phyloP scores from a whole-genome alignment of 345 rosid genomes.

The Lumnitzera racemosa region DNA sequence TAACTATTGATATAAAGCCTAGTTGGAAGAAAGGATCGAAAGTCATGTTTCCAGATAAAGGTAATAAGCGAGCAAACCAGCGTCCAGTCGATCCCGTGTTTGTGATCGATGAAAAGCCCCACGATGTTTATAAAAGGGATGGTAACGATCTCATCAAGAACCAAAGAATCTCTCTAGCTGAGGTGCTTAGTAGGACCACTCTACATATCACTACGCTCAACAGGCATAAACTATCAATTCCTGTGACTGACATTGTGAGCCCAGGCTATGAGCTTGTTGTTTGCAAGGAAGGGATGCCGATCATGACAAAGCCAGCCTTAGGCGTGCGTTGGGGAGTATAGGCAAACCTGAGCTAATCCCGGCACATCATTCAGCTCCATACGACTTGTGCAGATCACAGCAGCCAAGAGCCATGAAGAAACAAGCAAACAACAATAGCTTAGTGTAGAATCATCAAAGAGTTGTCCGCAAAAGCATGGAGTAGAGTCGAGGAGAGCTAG shows the following conservation, averaged over 20 bases:
- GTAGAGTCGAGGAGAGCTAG: too few species aligned
- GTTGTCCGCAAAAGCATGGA: too few species aligned
- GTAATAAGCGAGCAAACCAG: slow-evolving; percentile 81
- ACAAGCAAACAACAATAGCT: too few species aligned
- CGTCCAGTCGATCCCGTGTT: slow-evolving; percentile 92
- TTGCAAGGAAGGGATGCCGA: slow-evolving; percentile 85
- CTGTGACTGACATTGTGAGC: slow-evolving; percentile 59
- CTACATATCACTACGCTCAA: slow-evolving; percentile 55
- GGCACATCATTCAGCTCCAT: too few species aligned
- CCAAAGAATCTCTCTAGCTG: slow-evolving; percentile 55
- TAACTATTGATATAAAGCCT: slow-evolving; percentile 84
- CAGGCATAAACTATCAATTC: slow-evolving; percentile 52
- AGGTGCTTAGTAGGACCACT: slow-evolving; percentile 74
- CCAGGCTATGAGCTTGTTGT: slow-evolving; percentile 81
- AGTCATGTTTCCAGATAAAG: slow-evolving; percentile 87
- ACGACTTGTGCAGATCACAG: too few species aligned
- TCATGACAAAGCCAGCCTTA: slow-evolving; percentile 70
- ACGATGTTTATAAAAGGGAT: slow-evolving; percentile 61
- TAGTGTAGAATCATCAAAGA: too few species aligned
- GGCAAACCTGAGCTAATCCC: too few species aligned
- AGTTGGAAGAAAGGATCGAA: slow-evolving; percentile 99
- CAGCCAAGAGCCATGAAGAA: too few species aligned
- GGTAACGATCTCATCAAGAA: slow-evolving; percentile 67
- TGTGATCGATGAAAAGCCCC: slow-evolving; percentile 79
- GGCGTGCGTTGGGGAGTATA: slow-evolving; percentile 47